Evolutionary conservation across 2,329 filamentous ascomycete species (phyloP).

Genomic region (Chaetomiaceae sp.): DNA sequence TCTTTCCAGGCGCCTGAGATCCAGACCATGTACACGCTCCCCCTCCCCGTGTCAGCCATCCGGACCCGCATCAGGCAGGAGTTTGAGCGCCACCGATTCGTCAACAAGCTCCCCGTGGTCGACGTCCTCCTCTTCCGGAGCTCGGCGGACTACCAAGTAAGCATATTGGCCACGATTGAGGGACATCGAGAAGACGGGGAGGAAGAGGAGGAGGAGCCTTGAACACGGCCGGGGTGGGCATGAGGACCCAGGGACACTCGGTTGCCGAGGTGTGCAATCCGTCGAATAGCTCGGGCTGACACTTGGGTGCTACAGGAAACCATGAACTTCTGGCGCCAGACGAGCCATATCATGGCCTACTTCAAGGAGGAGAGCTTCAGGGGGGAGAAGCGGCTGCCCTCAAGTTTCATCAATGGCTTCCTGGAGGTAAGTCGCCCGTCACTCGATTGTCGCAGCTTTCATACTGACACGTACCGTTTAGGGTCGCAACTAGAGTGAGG

Average conservation of each 20-base stretch:
- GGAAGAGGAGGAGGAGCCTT: not conserved
- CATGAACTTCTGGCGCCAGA: constrained; percentile 98
- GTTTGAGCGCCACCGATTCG: constrained; percentile 92
- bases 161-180: constrained; percentile 21
- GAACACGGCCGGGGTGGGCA: not conserved
- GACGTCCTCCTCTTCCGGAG: constrained; percentile 90
- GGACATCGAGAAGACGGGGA: constrained; percentile 20
- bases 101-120: constrained; percentile 80
- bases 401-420: constrained; percentile 91
- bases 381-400: constrained; percentile 73
- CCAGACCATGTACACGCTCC: constrained; percentile 93
- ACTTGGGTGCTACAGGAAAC: constrained; percentile 64
- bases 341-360: constrained; percentile 92
- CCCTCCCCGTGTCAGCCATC: constrained; percentile 79
- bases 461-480: constrained; percentile 5
- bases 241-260: too few species aligned
- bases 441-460: not conserved
- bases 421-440: constrained; percentile 66
- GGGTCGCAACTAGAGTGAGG: constrained; percentile 46
- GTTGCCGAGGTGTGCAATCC: too few species aligned
- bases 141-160: constrained; percentile 89
- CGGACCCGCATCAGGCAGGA: constrained; percentile 94
- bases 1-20: constrained; percentile 78
- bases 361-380: constrained; percentile 79
- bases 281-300: constrained; percentile 1